Percentiles rank a stretch among this genome's conserved stretches.
These are phyloP conservation scores for Priceomyces medius DNA, from an alignment of 805 yeast genomes.

Conservation along the genomic window DNA sequence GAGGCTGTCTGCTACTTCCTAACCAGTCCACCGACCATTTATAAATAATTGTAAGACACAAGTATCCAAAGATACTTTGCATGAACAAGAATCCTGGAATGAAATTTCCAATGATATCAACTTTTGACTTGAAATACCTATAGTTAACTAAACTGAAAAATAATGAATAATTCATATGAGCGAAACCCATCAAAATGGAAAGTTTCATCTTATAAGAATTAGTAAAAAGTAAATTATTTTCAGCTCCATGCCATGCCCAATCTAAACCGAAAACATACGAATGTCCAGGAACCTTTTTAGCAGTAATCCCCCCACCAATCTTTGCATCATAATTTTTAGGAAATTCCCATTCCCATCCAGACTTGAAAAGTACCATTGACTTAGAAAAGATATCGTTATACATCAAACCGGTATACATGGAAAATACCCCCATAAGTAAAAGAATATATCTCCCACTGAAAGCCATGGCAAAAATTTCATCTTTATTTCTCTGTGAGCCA, in stretches of 20 bases:
- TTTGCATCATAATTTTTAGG: slow-evolving; percentile 43
- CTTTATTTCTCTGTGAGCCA: slow-evolving; percentile 55
- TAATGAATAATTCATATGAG: slow-evolving; percentile 72
- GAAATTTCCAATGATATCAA: slow-evolving; percentile 71
- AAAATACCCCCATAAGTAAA: slow-evolving; percentile 67
- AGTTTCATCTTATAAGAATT: slow-evolving; percentile 78
- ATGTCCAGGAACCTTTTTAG: slow-evolving; percentile 41
- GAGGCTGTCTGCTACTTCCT: slow-evolving; percentile 60
- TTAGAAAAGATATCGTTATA: slow-evolving; percentile 73
- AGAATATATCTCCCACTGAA: slow-evolving; percentile 68
- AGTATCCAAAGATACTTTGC: slow-evolving; percentile 75
- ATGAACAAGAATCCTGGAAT: slow-evolving; percentile 71
- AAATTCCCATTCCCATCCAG: slow-evolving; percentile 70
- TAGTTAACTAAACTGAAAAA: slow-evolving; percentile 67
- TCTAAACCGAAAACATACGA: slow-evolving; percentile 66
- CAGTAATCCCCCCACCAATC: slow-evolving; percentile 38
- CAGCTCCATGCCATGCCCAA: slow-evolving; percentile 80
- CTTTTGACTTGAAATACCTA: slow-evolving; percentile 52
- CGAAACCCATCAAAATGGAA: slow-evolving; percentile 71
- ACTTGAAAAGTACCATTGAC: slow-evolving; percentile 62
- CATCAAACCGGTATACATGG: slow-evolving; percentile 71
- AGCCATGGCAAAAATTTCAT: slow-evolving; percentile 78
- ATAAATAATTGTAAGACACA: slow-evolving; percentile 63
- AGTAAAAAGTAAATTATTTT: slow-evolving; percentile 64
- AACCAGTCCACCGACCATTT: slow-evolving; percentile 77